phyloP scores from a whole-genome alignment of 495 filamentous ascomycete species.

The Amniculicola lignicola region DNA sequence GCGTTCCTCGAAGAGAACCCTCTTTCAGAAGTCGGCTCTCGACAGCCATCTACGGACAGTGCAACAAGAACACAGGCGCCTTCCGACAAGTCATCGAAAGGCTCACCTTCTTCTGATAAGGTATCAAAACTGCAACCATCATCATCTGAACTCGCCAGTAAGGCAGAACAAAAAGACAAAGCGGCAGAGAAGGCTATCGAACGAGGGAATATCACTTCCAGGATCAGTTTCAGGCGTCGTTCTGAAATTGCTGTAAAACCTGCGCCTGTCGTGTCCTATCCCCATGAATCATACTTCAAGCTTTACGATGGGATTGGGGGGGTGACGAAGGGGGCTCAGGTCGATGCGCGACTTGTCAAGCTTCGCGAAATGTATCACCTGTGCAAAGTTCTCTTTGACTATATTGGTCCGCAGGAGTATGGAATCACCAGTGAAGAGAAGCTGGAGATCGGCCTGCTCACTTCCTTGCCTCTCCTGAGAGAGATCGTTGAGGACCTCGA shows the following conservation, averaged over 20 bases:
- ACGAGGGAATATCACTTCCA: conserved; percentile 37
- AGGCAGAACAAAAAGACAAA: conserved; percentile 25
- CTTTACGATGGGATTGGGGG: conserved; percentile 65
- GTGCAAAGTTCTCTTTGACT: conserved; percentile 94
- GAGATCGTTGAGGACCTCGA: conserved; percentile 97
- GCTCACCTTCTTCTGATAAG: too few species aligned
- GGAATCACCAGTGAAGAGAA: conserved; percentile 93
- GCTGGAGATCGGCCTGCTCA: conserved; percentile 93
- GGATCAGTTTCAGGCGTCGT: conserved; percentile 42
- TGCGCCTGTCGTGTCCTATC: conserved; percentile 7
- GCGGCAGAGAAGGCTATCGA: conserved; percentile 10
- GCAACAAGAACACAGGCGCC: too few species aligned
- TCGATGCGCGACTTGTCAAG: conserved; percentile 79
- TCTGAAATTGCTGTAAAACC: conserved; percentile 32
- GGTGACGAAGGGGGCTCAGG: conserved; percentile 69
- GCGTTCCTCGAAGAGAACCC: conserved; percentile 62
- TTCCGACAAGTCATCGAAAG: too few species aligned
- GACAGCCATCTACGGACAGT: conserved; percentile 14
- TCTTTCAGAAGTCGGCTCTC: conserved; percentile 24
- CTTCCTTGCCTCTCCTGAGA: conserved; percentile 84
- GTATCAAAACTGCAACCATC: conserved; percentile 6
- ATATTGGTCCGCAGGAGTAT: conserved; percentile 97
- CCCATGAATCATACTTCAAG: conserved; percentile 73
- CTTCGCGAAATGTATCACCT: conserved; percentile 87
- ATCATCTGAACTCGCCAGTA: conserved; percentile 4